phyloP scores from a whole-genome alignment of 169 alveolate species.

The Plasmodium inui region DNA sequence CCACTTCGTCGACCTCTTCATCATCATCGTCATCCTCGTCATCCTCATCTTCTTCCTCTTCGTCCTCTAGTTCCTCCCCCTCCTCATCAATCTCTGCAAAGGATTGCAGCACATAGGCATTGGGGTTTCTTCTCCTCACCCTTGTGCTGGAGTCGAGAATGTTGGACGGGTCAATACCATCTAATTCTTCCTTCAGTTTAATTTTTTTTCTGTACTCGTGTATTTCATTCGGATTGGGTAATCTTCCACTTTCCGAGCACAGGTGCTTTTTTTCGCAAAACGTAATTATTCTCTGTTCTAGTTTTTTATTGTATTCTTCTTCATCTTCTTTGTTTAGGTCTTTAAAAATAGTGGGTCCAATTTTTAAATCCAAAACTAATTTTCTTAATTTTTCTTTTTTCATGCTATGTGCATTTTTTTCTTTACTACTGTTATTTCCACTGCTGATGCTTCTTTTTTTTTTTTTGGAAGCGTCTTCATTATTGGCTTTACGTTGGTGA shows the following conservation, averaged over 20 bases:
- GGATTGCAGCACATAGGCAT: not conserved
- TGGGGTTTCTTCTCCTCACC: slow-evolving; percentile 57
- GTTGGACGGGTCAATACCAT: slow-evolving; percentile 72
- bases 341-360: slow-evolving; percentile 73
- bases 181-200: slow-evolving; percentile 65
- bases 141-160: slow-evolving; percentile 67
- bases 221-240: slow-evolving; percentile 61
- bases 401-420: slow-evolving; percentile 26
- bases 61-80: slow-evolving; percentile 28
- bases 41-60: slow-evolving; percentile 9
- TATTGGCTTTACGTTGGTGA: not conserved
- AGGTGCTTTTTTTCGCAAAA: slow-evolving; percentile 61
- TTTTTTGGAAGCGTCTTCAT: slow-evolving; percentile 22
- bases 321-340: slow-evolving; percentile 62
- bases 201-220: slow-evolving; percentile 51
- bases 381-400: slow-evolving; percentile 57
- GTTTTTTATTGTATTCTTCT: slow-evolving; percentile 53
- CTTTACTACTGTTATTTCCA: slow-evolving; percentile 29
- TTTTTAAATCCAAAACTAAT: slow-evolving; percentile 59
- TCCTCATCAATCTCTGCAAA: slow-evolving; percentile 45
- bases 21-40: not conserved
- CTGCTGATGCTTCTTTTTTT: slow-evolving; percentile 6
- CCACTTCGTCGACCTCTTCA: not conserved
- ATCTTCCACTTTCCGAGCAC: slow-evolving; percentile 49
- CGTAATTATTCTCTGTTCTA: slow-evolving; percentile 37